Evolutionary conservation across 2,329 filamentous ascomycete species (phyloP).

Genomic region (Xylaria arbuscula): DNA sequence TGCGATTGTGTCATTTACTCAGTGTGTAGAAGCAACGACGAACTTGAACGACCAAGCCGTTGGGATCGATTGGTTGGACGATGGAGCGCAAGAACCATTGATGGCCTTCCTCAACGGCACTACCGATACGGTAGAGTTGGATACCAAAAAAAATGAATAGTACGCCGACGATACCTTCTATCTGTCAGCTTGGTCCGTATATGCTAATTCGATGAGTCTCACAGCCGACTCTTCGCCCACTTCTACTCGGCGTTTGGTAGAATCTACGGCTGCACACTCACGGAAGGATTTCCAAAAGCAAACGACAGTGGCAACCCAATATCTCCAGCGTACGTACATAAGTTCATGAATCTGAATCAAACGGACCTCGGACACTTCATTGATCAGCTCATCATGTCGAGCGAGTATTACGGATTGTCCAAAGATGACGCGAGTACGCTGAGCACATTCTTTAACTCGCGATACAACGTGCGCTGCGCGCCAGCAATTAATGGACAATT

Average conservation of each 20-base stretch:
- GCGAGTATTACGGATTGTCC: slow-evolving; percentile 22
- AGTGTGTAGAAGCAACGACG: slow-evolving; percentile 21
- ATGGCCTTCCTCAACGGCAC: slow-evolving; percentile 18
- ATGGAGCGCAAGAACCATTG: slow-evolving; percentile 13
- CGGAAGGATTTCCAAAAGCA: slow-evolving; percentile 15
- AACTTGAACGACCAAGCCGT: slow-evolving; percentile 28
- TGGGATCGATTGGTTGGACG: slow-evolving; percentile 26
- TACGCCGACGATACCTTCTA: slow-evolving; percentile 3
- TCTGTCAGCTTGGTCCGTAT: slow-evolving; percentile 1
- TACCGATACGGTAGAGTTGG: slow-evolving; percentile 14
- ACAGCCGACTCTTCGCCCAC: slow-evolving; percentile 24
- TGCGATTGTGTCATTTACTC: not conserved
- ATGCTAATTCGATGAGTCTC: slow-evolving; percentile 13
- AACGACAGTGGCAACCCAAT: slow-evolving; percentile 23
- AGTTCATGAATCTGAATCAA: slow-evolving; percentile 32
- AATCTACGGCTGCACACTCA: slow-evolving; percentile 24
- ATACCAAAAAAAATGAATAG: slow-evolving; percentile 19
- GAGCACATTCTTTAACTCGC: slow-evolving; percentile 20
- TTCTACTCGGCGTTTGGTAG: slow-evolving; percentile 25
- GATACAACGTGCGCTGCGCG: slow-evolving; percentile 24
- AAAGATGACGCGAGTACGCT: slow-evolving; percentile 17
- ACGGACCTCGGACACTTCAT: slow-evolving; percentile 25
- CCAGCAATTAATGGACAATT: slow-evolving; percentile 21
- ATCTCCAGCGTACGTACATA: slow-evolving; percentile 24
- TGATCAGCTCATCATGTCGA: slow-evolving; percentile 22